phyloP scores from a whole-genome alignment of 2,329 filamentous ascomycete genomes.

The Diaporthe sp. region DNA sequence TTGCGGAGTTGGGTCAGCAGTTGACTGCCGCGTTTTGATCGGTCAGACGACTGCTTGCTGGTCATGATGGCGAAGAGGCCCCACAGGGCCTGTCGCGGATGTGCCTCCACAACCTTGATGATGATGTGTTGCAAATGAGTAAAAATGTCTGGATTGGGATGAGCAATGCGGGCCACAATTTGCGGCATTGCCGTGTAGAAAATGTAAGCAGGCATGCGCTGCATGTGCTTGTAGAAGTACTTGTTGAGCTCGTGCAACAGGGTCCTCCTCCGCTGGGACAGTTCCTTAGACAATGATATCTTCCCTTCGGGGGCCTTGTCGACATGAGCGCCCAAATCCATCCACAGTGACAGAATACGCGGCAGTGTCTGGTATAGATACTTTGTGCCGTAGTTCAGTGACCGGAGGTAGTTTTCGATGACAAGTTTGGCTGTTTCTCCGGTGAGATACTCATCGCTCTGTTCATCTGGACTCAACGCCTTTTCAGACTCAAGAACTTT shows the following conservation, averaged over 20 bases:
- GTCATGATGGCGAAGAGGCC: conserved; percentile 89
- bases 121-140: conserved; percentile 84
- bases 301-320: conserved; percentile 72
- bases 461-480: conserved; percentile 79
- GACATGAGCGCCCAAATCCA: conserved; percentile 87
- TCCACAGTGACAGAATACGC: conserved; percentile 91
- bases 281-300: conserved; percentile 65
- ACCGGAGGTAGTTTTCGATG: conserved; percentile 93
- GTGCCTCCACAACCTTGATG: conserved; percentile 84
- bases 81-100: conserved; percentile 95
- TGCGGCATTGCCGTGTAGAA: conserved; percentile 90
- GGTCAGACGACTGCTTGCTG: conserved; percentile 78
- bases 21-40: conserved; percentile 67
- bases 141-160: conserved; percentile 84
- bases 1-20: conserved; percentile 66
- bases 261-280: conserved; percentile 70
- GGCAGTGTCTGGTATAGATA: conserved; percentile 96
- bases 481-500: conserved; percentile 94
- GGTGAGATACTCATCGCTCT: conserved; percentile 80
- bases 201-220: conserved; percentile 79
- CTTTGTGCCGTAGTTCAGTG: conserved; percentile 90
- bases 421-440: conserved; percentile 91
- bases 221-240: conserved; percentile 84
- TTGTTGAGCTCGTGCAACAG: conserved; percentile 79
- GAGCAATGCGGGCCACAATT: conserved; percentile 94